Conservation (phyloP, 1,284 basidiomycete genomes). For the Pascua guehoae region DNA sequence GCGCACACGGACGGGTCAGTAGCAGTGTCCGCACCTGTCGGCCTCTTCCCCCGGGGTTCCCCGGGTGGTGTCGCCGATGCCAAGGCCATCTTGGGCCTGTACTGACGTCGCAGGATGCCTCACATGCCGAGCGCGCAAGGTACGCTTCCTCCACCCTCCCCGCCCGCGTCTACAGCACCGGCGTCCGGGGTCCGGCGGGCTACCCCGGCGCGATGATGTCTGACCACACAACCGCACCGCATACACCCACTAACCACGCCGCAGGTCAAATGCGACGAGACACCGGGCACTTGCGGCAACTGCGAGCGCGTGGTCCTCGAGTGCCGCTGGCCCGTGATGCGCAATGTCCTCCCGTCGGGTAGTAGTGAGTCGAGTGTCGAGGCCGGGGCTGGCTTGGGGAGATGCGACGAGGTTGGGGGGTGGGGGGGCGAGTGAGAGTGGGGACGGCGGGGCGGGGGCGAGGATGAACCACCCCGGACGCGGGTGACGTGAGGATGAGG, state of each 20-base stretch:
- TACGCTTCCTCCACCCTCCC: not conserved
- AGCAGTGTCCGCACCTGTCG: not conserved
- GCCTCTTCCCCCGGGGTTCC: not conserved
- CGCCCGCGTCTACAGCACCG: too few relatives aligned
- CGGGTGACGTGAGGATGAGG: too few relatives aligned
- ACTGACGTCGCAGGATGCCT: slow-evolving; percentile 16
- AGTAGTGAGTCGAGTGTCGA: too few relatives aligned
- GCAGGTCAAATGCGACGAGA: slow-evolving; percentile 27
- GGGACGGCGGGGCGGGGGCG: too few relatives aligned
- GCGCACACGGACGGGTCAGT: slow-evolving; percentile 17
- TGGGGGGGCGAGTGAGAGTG: too few relatives aligned
- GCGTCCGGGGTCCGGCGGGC: too few relatives aligned
- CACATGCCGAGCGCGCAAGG: slow-evolving; percentile 22
- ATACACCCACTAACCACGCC: not conserved
- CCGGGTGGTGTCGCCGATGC: too few relatives aligned
- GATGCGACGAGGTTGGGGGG: too few relatives aligned
- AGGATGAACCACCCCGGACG: too few relatives aligned
- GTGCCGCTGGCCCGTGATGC: slow-evolving; percentile 21
- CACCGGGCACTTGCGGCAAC: slow-evolving; percentile 21
- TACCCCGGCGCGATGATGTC: too few relatives aligned
- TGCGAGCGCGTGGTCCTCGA: slow-evolving; percentile 20
- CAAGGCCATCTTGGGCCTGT: not conserved
- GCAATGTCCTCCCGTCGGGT: slow-evolving; percentile 7
- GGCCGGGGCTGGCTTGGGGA: too few relatives aligned
- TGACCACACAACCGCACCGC: too few relatives aligned